phyloP scores from a whole-genome alignment of 768 basidiomycete genomes.

The Mycena epipterygia region DNA sequence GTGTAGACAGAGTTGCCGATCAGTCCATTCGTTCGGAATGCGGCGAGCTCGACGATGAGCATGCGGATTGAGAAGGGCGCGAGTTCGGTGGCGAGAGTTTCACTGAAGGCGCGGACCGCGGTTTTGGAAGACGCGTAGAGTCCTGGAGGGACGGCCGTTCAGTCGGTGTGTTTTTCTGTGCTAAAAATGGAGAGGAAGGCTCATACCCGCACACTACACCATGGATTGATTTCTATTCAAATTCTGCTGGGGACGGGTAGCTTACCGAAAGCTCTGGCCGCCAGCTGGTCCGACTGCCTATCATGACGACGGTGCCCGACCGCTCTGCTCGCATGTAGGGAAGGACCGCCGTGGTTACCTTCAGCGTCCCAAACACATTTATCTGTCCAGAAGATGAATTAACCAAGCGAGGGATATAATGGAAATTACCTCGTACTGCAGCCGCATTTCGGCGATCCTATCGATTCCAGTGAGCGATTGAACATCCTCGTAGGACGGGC shows the following conservation, averaged over 20 bases:
- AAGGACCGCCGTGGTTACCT: constrained; percentile 59
- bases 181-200: too few relatives aligned
- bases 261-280: constrained; percentile 42
- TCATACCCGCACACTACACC: too few relatives aligned
- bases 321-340: constrained; percentile 50
- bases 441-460: constrained; percentile 16
- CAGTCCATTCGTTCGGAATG: constrained; percentile 53
- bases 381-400: constrained; percentile 30
- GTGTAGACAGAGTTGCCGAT: constrained; percentile 41
- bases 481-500: too few relatives aligned
- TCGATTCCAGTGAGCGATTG: neutral
- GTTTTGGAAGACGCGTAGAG: constrained; percentile 56
- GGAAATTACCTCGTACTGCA: constrained; percentile 20
- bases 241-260: too few relatives aligned
- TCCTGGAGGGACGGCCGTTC: neutral
- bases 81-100: constrained; percentile 55
- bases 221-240: too few relatives aligned
- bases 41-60: constrained; percentile 57
- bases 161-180: too few relatives aligned
- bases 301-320: constrained; percentile 55
- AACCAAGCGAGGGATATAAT: neutral
- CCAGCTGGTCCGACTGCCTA: constrained; percentile 56
- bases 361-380: constrained; percentile 61
- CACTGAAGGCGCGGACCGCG: constrained; percentile 54
- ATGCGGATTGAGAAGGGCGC: constrained; percentile 55